A percentile compares a stretch with the other conserved stretches of the same genome.
Conservation (phyloP, 2,329 filamentous ascomycete genomes). For the Claviceps spartinae region DNA sequence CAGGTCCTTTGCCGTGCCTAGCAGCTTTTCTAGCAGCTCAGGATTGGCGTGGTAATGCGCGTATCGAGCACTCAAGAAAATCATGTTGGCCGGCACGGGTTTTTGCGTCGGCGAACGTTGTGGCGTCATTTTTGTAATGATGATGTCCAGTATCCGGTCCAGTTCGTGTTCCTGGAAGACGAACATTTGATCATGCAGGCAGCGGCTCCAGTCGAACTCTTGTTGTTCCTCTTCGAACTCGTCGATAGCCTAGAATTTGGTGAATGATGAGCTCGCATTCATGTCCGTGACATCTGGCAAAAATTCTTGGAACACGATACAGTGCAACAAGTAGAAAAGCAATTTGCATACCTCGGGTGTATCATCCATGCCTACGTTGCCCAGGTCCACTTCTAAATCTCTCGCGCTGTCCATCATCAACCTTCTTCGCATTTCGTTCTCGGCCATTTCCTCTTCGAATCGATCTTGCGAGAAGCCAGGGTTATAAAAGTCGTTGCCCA, state of each 20-base stretch:
- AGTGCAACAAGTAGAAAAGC: not conserved
- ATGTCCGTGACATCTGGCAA: too few species aligned
- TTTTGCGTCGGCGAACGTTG: slow-evolving; percentile 95
- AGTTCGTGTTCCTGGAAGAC: slow-evolving; percentile 95
- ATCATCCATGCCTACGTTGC: slow-evolving; percentile 91
- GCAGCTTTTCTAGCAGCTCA: slow-evolving; percentile 67
- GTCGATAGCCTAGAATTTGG: slow-evolving; percentile 42
- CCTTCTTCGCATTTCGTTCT: slow-evolving; percentile 84
- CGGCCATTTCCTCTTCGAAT: slow-evolving; percentile 94
- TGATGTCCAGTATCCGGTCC: slow-evolving; percentile 80
- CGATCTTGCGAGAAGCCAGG: slow-evolving; percentile 82
- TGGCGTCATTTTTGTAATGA: slow-evolving; percentile 96
- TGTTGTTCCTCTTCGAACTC: slow-evolving; percentile 81
- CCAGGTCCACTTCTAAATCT: slow-evolving; percentile 90
- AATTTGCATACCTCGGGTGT: slow-evolving; percentile 61
- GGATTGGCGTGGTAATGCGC: slow-evolving; percentile 89
- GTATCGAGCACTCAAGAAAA: slow-evolving; percentile 90
- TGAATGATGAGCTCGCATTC: too few species aligned
- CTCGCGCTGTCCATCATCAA: slow-evolving; percentile 99
- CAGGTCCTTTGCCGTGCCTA: slow-evolving; percentile 81
- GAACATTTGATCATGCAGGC: slow-evolving; percentile 97
- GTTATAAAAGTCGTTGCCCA: slow-evolving; percentile 85
- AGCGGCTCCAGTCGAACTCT: slow-evolving; percentile 92
- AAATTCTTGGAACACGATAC: too few species aligned
- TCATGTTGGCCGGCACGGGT: slow-evolving; percentile 90